Evolutionary conservation across 257 asterid species (phyloP).

Genomic region (Salvia hispanica): DNA sequence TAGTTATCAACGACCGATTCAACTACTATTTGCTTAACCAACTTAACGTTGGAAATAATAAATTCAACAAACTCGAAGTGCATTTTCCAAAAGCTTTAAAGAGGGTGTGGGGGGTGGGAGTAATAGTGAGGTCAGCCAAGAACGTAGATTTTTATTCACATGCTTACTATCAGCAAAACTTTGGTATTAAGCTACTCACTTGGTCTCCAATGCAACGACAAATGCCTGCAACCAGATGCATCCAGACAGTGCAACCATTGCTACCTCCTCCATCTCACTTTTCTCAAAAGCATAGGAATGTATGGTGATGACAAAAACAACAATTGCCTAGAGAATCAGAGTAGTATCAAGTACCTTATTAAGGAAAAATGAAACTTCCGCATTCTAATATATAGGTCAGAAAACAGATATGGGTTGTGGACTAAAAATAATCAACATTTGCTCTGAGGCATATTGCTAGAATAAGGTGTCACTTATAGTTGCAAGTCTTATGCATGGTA

Average conservation of each 20-base stretch:
- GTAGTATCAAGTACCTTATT: constrained; percentile 6
- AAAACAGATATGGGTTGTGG: constrained; percentile 22
- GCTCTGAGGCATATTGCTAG: neutral
- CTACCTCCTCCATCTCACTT: constrained; percentile 98
- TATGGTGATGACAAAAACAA: constrained; percentile 83
- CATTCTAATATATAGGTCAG: neutral
- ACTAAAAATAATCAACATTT: constrained; percentile 11
- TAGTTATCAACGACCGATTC: too few relatives aligned
- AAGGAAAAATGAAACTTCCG: constrained; percentile 24
- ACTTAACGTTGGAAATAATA: too few relatives aligned
- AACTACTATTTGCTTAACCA: too few relatives aligned
- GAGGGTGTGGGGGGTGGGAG: too few relatives aligned
- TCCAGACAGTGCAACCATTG: constrained; percentile 97
- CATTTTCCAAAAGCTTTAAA: too few relatives aligned
- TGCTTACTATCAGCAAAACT: too few relatives aligned
- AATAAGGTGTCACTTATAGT: constrained; percentile 2
- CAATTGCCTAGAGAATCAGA: constrained; percentile 71
- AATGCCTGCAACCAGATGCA: constrained; percentile 99
- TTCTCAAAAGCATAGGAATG: constrained; percentile 87
- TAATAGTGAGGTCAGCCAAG: too few relatives aligned
- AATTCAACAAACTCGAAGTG: too few relatives aligned
- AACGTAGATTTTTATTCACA: too few relatives aligned
- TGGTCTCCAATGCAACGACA: constrained; percentile 91
- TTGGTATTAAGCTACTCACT: constrained; percentile 51
- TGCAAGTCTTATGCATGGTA: constrained; percentile 14